Percentiles rank a stretch among this genome's conserved stretches.
These are phyloP conservation scores for Ustilago vetiveriae DNA, from an alignment of 1,284 basidiomycete species.

Conservation along the genomic window DNA sequence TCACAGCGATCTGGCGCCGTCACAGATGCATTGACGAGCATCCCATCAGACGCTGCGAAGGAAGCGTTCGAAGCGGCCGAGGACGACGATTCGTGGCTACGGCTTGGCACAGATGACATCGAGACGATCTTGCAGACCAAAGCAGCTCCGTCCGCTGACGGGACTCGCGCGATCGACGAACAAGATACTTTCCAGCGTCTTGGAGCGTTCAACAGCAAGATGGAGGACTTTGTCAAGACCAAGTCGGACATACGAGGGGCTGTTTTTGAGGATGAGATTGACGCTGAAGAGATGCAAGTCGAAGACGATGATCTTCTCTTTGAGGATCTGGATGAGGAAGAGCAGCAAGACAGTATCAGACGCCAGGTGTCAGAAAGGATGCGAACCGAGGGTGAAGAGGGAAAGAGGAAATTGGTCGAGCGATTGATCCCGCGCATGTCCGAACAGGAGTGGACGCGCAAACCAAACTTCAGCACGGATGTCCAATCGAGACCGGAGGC, in stretches of 20 bases:
- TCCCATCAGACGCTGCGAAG: background rate
- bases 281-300: constrained; percentile 35
- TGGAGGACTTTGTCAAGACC: constrained; percentile 55
- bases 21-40: background rate
- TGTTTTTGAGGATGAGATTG: constrained; percentile 54
- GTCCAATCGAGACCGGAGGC: background rate
- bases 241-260: constrained; percentile 58
- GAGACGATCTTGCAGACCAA: constrained; percentile 33
- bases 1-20: background rate
- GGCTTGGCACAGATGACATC: constrained; percentile 40
- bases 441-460: constrained; percentile 26
- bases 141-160: background rate
- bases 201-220: constrained; percentile 48
- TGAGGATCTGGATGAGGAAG: constrained; percentile 37
- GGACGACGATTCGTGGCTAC: constrained; percentile 57
- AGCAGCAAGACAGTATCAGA: constrained; percentile 16
- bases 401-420: constrained; percentile 24
- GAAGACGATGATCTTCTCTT: constrained; percentile 40
- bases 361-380: constrained; percentile 21
- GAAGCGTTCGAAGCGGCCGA: constrained; percentile 12
- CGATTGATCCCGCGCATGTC: constrained; percentile 33
- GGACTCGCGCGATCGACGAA: constrained; percentile 28
- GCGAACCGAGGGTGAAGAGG: constrained; percentile 3
- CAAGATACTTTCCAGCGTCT: constrained; percentile 43
- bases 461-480: background rate